A percentile compares a stretch with the other conserved stretches of the same genome.
phyloP scores from a whole-genome alignment of 148 eudicot species.

The Silene uniflora region DNA sequence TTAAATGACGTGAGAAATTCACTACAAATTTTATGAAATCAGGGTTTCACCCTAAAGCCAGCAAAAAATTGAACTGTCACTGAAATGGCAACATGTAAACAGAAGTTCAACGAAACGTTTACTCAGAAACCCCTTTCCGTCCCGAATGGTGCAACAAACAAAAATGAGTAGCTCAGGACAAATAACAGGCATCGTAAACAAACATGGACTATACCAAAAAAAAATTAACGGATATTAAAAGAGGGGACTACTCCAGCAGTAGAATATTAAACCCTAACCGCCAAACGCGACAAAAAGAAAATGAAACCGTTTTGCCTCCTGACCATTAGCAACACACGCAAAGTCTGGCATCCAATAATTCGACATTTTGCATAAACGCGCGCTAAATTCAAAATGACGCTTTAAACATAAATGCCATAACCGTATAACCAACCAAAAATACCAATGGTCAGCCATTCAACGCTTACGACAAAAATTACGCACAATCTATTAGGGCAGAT shows the following conservation, averaged over 20 bases:
- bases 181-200: neutral
- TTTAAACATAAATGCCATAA: neutral
- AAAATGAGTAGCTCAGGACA: neutral
- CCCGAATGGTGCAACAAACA: neutral
- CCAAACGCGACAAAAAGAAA: slow-evolving; percentile 2
- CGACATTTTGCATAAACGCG: neutral
- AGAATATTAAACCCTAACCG: neutral
- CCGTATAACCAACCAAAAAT: neutral
- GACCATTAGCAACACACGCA: neutral
- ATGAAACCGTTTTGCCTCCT: slow-evolving; percentile 1
- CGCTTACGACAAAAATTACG: neutral
- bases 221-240: neutral
- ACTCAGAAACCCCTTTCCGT: neutral
- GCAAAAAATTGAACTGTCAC: slow-evolving; percentile 2
- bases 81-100: neutral
- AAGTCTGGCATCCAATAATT: neutral
- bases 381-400: neutral
- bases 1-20: neutral
- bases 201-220: neutral
- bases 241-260: neutral
- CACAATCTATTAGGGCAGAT: neutral
- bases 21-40: neutral
- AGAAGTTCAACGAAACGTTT: neutral
- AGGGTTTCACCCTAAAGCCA: neutral
- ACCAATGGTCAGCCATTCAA: neutral